Evolutionary conservation across 345 rosid species (phyloP).

Genomic region (Boechera divaricarpa): DNA sequence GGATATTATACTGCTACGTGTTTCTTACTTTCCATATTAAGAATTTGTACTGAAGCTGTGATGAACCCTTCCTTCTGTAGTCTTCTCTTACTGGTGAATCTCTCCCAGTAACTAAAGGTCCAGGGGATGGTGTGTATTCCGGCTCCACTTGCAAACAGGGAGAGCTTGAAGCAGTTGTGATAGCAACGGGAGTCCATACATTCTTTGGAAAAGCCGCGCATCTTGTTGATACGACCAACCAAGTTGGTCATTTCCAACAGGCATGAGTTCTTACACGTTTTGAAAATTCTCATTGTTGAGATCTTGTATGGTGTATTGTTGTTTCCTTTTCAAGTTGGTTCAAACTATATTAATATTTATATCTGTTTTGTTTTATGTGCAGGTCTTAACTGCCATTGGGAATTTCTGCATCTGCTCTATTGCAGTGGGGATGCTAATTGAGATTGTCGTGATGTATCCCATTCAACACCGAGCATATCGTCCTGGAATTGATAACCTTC

Average conservation of each 20-base stretch:
- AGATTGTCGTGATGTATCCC: conserved; percentile 94
- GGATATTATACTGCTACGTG: background rate
- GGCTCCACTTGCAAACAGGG: conserved; percentile 99
- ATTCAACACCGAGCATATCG: conserved; percentile 92
- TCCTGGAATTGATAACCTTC: conserved; percentile 98
- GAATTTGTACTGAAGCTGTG: conserved; percentile 21
- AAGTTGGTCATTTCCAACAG: conserved; percentile 99
- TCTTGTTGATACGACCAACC: conserved; percentile 97
- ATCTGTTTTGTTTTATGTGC: conserved; percentile 21
- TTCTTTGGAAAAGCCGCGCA: conserved; percentile 99
- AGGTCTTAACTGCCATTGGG: conserved; percentile 99
- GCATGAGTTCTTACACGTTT: conserved; percentile 46
- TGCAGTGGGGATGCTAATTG: conserved; percentile 90
- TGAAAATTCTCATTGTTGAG: background rate
- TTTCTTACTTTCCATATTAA: background rate
- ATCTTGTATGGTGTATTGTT: conserved; percentile 16
- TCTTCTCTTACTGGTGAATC: conserved; percentile 99
- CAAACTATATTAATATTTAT: conserved; percentile 4
- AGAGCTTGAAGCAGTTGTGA: conserved; percentile 95
- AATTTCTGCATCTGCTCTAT: conserved; percentile 99
- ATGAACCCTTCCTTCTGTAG: conserved; percentile 49
- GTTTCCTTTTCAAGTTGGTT: conserved; percentile 21
- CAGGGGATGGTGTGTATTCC: conserved; percentile 96
- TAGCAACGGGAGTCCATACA: conserved; percentile 97
- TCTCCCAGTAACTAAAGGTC: conserved; percentile 95